Evolutionary conservation across 2,329 filamentous ascomycete species (phyloP), one percentile per base, ranked within the genome.

Genomic region (Aspergillus oerlinghausenensis): DNA sequence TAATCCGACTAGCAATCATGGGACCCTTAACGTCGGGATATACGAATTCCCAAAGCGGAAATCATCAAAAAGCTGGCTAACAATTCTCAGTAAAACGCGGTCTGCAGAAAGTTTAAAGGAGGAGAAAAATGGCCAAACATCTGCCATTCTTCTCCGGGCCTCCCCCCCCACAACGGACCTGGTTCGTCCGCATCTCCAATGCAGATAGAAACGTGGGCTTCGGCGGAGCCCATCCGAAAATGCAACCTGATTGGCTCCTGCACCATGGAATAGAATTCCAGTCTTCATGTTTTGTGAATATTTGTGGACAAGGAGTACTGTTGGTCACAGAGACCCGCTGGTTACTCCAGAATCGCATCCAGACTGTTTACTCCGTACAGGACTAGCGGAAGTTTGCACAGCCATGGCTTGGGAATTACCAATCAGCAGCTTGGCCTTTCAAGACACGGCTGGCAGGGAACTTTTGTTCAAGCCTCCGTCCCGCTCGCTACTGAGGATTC

Each of bases 401-500:
- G 40, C 40, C 40, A 43, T 23, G 10, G 21, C 40, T 17, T 19
- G n/a, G n/a, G 21, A 11, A 21, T 9, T 42, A 43, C 40, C 40
- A 43, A 43, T 43, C 3, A 23, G 8, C 40, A 43, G 40, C n/a
- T 43, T 4, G 10, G 8, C 10, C 4, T 11, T 43, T 21, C 40
- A 23, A 43, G 8, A 43, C 40, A 23, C 21, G 40, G 32, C 32
- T 38, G 32, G 10, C 3, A 29, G 28, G 32, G 14, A 38, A 38
- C 32, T 35, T 11, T 14, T 14, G 29, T 35, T 35, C 11, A 17
- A 38, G 32, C 17, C 32, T 38, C 5, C 14, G 14, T 38, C 14
- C 32, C 32, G 32, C 21, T 17, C 35, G 23, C 23, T 19, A 54
- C 26, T 45, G 48, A 53, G 55, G 45, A 58, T 43, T 54, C 55